Conservation (phyloP, 2,329 filamentous ascomycete genomes). For the Colletotrichum sp. region DNA sequence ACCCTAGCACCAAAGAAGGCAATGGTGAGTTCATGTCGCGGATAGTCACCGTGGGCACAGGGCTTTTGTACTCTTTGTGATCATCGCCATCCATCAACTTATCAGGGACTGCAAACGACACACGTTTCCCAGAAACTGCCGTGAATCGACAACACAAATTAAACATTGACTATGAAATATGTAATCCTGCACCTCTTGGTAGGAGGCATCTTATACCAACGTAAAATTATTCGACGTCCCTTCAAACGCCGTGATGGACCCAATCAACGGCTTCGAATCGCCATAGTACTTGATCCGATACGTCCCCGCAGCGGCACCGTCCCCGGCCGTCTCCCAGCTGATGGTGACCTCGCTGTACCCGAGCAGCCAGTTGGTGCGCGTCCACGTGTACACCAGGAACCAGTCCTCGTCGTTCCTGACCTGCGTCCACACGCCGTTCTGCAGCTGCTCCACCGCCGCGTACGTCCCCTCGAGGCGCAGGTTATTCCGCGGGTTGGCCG, state of each 20-base stretch:
- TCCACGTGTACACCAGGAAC: constrained; percentile 83
- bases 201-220: constrained; percentile 23
- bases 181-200: neutral
- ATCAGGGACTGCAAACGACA: neutral
- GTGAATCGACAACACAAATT: too few relatives aligned
- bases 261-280: constrained; percentile 72
- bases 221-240: constrained; percentile 66
- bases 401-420: constrained; percentile 81
- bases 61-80: neutral
- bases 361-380: constrained; percentile 69
- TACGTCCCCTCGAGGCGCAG: constrained; percentile 80
- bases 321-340: constrained; percentile 73
- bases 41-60: neutral
- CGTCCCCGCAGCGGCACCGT: constrained; percentile 59
- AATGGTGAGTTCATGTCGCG: neutral
- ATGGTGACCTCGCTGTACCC: constrained; percentile 81
- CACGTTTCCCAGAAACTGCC: too few relatives aligned
- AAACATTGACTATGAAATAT: neutral
- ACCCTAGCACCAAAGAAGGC: neutral
- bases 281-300: constrained; percentile 88
- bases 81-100: neutral
- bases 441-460: constrained; percentile 72
- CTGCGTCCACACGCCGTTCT: constrained; percentile 61
- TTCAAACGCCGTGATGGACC: constrained; percentile 71
- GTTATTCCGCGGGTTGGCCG: constrained; percentile 90